Evolutionary conservation across 108 stramenopile genomes (phyloP), one percentile per base, ranked within the genome.

Genomic region (Nitzschia palea): DNA sequence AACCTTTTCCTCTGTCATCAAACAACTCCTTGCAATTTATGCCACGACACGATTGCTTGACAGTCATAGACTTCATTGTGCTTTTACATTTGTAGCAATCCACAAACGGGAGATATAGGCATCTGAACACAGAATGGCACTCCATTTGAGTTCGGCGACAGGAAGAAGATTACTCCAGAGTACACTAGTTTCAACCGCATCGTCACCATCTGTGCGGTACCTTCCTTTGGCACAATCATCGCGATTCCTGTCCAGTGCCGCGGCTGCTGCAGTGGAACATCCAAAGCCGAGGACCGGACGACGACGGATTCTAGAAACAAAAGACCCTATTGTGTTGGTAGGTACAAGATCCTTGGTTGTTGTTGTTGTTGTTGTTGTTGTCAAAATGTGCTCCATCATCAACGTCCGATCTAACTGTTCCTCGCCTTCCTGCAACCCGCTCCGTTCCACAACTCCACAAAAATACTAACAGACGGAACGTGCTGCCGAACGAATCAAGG

Each of bases 401-500:
- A 14, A 52, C 47, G 15, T 62, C 44, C 23, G 14, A 62, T 22
- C 47, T 27, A 22, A 20, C 14, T 45, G 22, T 62, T 22, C 22
- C n/a, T 31, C 32, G 20, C 47, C 61, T 25, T 62, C 18, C 44
- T 43, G 20, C 18, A 25, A 47, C 22, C 47, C 8, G 23, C 9
- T 67, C 14, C 40, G 40, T n/a, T n/a, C n/a, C n/a, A n/a, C n/a
- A n/a, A n/a, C n/a, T n/a, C n/a, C n/a, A n/a, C n/a, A n/a, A n/a
- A 14, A 42, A 12, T 42, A 22, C 8, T n/a, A 50, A 50, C 17
- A 77, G 71, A 89, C 88, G 43, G 80, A 83, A 63, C 70, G 77
- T 30, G 88, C 84, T 0, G 82, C 84, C 10, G 69, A 75, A 18
- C 74, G 88, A 44, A 80, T 89, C 36, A 68, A 84, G 68, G 78